Evolutionary conservation across 441 rosid genomes (phyloP).

Genomic region (Pelargonium citronellum): DNA sequence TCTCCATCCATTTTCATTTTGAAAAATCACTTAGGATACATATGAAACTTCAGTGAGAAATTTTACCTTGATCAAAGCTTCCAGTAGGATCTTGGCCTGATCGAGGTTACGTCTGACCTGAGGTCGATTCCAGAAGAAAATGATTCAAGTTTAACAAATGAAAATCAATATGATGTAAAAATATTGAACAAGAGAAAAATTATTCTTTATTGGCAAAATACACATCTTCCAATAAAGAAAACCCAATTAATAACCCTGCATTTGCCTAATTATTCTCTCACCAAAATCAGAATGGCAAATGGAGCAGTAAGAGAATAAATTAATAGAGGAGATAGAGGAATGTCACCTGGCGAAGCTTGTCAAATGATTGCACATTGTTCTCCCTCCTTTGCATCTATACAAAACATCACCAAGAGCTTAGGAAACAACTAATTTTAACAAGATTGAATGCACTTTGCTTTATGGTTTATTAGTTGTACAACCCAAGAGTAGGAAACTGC

Average conservation of each 20-base stretch:
- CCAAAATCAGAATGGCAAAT: not conserved
- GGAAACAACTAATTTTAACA: conserved; percentile 5
- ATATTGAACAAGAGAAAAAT: too few species aligned
- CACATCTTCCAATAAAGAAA: too few species aligned
- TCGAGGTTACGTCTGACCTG: conserved; percentile 97
- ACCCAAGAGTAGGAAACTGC: conserved; percentile 14
- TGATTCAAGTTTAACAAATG: not conserved
- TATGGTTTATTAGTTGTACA: not conserved
- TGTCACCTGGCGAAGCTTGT: conserved; percentile 97
- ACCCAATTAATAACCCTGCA: too few species aligned
- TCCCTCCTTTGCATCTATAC: conserved; percentile 94
- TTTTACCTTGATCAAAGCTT: conserved; percentile 63
- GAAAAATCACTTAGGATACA: too few species aligned
- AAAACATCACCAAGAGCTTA: conserved; percentile 13
- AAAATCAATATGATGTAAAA: not conserved
- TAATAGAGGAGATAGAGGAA: too few species aligned
- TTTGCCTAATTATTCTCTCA: not conserved
- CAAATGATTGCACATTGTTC: conserved; percentile 92
- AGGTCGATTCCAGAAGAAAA: conserved; percentile 20
- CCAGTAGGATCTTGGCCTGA: conserved; percentile 83
- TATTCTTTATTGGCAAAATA: too few species aligned
- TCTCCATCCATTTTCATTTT: too few species aligned
- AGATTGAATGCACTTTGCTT: not conserved
- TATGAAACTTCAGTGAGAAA: too few species aligned
- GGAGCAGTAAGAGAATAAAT: not conserved